Evolutionary conservation across 352 stramenopile species (phyloP), one percentile per base, ranked within the genome.

Genomic region (Phytophthora kernoviae): DNA sequence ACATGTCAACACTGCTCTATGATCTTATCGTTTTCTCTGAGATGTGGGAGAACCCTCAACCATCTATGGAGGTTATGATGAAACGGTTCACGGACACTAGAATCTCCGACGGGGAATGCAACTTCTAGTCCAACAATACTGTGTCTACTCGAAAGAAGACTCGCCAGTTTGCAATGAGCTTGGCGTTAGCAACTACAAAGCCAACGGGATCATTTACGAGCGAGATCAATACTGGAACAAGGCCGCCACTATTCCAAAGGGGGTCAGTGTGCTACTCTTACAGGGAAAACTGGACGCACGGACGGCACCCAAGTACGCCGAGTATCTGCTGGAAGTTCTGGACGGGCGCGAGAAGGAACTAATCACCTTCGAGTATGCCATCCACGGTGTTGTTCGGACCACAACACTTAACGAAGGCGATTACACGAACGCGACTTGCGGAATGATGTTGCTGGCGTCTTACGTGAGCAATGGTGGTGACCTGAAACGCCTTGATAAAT

Each of bases 11-110:
- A 2, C 51, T 84, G n/a, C 54, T 79, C 14, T 77, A 77, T 55
- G 48, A 79, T 41, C 49, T 79, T n/a, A 68, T 83, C 26, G 54
- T 75, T 2, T 70, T 64, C 33, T 80, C 70, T 0, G 74, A 83
- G 49, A 65, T 73, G 51, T 83, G 72, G 70, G 67, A 76, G 21
- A 52, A 14, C 4, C 74, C 74, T 0, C 26, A 62, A 18, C 54
- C 58, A 5, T 58, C 15, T 30, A 6, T 24, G 5, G 2, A 18
- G 2, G 36, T 30, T 2, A 36, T 79, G 36, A 9, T 32, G 1
- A 17, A 37, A 11, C 46, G 54, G 0, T 79, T 68, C 47, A 52
- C 32, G 12, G 45, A 54, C 26, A 21, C 57, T 2, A 53, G 10
- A 6, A 68, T 74, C 3, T 40, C 10, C 21, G 58, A 58, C 10